These are phyloP conservation scores for Erigeron philadelphicus DNA, from an alignment of 140 eudicot species.

Conservation along the genomic window DNA sequence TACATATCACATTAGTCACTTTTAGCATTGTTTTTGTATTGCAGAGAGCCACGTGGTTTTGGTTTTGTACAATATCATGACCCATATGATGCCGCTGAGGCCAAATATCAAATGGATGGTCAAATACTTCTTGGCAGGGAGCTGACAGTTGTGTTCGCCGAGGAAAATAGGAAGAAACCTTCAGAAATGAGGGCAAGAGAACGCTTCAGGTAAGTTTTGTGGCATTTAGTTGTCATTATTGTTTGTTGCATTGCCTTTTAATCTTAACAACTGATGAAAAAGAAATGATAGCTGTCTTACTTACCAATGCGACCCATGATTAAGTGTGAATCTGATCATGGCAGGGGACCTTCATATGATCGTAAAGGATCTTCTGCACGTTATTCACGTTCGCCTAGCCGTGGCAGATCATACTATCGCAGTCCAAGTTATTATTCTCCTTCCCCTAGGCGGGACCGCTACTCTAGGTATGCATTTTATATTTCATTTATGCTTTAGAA, in stretches of 20 bases:
- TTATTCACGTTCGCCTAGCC: constrained; percentile 49
- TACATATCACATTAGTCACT: not conserved
- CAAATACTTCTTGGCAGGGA: constrained; percentile 40
- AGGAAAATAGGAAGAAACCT: constrained; percentile 80
- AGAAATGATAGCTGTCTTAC: not conserved
- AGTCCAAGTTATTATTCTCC: constrained; percentile 66
- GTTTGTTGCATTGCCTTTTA: not conserved
- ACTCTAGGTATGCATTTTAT: constrained; percentile 38
- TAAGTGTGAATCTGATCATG: not conserved
- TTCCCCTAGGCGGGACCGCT: constrained; percentile 44
- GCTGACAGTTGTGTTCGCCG: constrained; percentile 45
- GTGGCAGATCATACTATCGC: constrained; percentile 43
- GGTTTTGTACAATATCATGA: constrained; percentile 70
- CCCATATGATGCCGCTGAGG: constrained; percentile 45
- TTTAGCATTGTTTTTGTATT: constrained; percentile 2
- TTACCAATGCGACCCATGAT: not conserved
- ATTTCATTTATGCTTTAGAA: not conserved
- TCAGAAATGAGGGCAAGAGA: constrained; percentile 81
- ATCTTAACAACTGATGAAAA: not conserved
- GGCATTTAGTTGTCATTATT: not conserved
- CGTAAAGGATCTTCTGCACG: constrained; percentile 35
- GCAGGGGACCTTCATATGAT: constrained; percentile 43
- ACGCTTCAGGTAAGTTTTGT: constrained; percentile 43
- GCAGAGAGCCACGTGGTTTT: constrained; percentile 90
- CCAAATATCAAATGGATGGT: constrained; percentile 44